These are phyloP conservation scores for Pythium aphanidermatum DNA, from an alignment of 352 stramenopile genomes.

Conservation along the genomic window DNA sequence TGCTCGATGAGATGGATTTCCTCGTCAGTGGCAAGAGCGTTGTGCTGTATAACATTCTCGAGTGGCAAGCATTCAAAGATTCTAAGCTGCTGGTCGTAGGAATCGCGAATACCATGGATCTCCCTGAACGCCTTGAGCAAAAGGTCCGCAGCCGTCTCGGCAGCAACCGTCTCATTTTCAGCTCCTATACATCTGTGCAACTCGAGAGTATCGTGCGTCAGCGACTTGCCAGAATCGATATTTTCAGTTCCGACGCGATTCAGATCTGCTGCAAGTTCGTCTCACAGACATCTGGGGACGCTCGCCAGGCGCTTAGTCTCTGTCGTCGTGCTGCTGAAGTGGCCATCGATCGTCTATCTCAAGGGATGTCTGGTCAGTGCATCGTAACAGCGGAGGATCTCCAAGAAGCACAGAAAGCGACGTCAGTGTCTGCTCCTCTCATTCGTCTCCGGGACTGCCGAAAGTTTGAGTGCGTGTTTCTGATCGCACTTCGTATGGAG, in stretches of 20 bases:
- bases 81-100: slow-evolving; percentile 67
- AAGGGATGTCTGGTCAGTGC: slow-evolving; percentile 9
- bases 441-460: slow-evolving; percentile 46
- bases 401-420: slow-evolving; percentile 37
- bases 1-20: slow-evolving; percentile 79
- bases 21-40: slow-evolving; percentile 66
- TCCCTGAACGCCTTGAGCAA: slow-evolving; percentile 58
- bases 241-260: slow-evolving; percentile 58
- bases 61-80: slow-evolving; percentile 51
- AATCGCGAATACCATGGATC: slow-evolving; percentile 79
- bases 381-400: slow-evolving; percentile 51
- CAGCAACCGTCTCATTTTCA: slow-evolving; percentile 62
- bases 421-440: slow-evolving; percentile 50
- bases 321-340: slow-evolving; percentile 60
- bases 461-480: slow-evolving; percentile 70
- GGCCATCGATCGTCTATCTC: slow-evolving; percentile 33
- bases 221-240: slow-evolving; percentile 40
- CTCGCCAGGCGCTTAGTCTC: slow-evolving; percentile 56
- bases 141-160: slow-evolving; percentile 67
- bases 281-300: slow-evolving; percentile 59
- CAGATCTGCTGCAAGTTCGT: slow-evolving; percentile 62
- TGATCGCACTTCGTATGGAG: slow-evolving; percentile 60
- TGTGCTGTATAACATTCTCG: slow-evolving; percentile 75
- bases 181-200: slow-evolving; percentile 53
- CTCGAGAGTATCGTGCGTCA: slow-evolving; percentile 64